Conservation (phyloP, 257 asterid genomes). For the Phtheirospermum japonicum region DNA sequence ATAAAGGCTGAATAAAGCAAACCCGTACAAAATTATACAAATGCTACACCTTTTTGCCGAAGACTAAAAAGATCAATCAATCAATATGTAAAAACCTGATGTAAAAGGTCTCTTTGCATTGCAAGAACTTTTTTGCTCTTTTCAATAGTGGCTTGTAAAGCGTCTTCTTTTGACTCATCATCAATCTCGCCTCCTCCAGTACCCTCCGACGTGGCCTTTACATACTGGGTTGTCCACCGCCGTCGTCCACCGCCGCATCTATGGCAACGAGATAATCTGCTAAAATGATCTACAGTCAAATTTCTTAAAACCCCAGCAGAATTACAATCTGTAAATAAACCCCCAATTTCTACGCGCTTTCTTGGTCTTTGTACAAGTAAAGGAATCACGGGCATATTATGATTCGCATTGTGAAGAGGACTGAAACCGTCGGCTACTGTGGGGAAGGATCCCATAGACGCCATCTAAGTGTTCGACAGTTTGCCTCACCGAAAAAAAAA, state of each 20-base stretch:
- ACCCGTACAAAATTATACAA: no score
- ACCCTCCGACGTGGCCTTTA: constrained; percentile 42
- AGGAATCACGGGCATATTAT: constrained; percentile 43
- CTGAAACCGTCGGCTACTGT: constrained; percentile 49
- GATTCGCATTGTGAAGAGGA: constrained; percentile 34
- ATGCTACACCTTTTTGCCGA: not conserved
- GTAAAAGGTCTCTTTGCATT: constrained; percentile 63
- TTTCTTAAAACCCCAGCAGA: constrained; percentile 34
- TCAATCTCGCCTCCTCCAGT: constrained; percentile 40
- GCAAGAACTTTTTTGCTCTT: constrained; percentile 81
- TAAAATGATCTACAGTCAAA: constrained; percentile 28
- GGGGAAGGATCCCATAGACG: constrained; percentile 56
- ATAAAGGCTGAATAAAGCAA: no score
- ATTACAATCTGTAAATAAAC: constrained; percentile 29
- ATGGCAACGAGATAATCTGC: constrained; percentile 37
- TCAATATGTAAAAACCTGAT: constrained; percentile 50
- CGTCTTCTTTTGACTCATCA: constrained; percentile 50
- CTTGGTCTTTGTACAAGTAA: constrained; percentile 32
- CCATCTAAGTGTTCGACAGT: constrained; percentile 42
- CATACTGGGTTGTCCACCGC: constrained; percentile 41
- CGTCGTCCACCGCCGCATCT: constrained; percentile 36
- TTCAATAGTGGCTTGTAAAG: constrained; percentile 65
- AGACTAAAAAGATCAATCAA: not conserved
- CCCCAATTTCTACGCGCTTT: constrained; percentile 39
- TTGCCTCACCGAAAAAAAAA: constrained; percentile 26